A percentile compares a stretch with the other conserved stretches of the same genome.
Evolutionary conservation across 1,284 basidiomycete genomes (phyloP).

Genomic region (Pyrrhoderma noxium): DNA sequence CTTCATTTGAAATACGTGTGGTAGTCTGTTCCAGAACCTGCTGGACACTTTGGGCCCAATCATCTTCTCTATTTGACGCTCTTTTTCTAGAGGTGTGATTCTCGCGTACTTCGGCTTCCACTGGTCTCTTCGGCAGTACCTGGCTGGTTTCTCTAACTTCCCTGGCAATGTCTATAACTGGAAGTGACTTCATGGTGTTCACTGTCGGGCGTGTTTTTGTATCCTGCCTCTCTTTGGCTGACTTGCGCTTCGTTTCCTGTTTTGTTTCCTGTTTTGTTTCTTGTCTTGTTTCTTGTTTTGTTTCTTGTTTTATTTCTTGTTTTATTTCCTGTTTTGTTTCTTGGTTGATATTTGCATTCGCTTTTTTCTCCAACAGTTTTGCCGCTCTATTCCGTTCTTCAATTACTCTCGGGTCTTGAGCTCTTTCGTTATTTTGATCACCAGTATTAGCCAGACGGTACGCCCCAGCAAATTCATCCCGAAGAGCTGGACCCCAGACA

Average conservation of each 20-base stretch:
- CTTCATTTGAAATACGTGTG: slow-evolving; percentile 4
- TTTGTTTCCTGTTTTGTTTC: background rate
- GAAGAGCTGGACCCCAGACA: slow-evolving; percentile 14
- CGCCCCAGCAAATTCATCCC: slow-evolving; percentile 8
- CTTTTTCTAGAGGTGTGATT: background rate
- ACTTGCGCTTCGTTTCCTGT: background rate
- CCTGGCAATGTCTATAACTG: background rate
- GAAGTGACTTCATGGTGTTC: no score
- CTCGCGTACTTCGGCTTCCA: background rate
- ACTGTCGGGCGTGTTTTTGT: background rate
- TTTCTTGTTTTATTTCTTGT: background rate
- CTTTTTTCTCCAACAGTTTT: background rate
- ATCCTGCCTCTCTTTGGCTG: background rate
- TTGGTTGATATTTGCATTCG: background rate
- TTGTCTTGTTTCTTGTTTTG: background rate
- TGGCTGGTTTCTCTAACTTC: background rate
- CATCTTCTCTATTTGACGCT: background rate
- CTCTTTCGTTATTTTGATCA: no score
- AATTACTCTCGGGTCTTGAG: no score
- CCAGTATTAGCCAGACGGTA: slow-evolving; percentile 4
- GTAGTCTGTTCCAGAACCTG: slow-evolving; percentile 10
- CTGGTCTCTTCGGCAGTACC: no score
- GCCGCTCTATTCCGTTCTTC: background rate
- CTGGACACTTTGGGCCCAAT: slow-evolving; percentile 6
- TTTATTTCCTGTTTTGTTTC: background rate